Percentiles rank a stretch among this genome's conserved stretches.
phyloP scores from a whole-genome alignment of 2,329 filamentous ascomycete species.

The Aureobasidium sp. region DNA sequence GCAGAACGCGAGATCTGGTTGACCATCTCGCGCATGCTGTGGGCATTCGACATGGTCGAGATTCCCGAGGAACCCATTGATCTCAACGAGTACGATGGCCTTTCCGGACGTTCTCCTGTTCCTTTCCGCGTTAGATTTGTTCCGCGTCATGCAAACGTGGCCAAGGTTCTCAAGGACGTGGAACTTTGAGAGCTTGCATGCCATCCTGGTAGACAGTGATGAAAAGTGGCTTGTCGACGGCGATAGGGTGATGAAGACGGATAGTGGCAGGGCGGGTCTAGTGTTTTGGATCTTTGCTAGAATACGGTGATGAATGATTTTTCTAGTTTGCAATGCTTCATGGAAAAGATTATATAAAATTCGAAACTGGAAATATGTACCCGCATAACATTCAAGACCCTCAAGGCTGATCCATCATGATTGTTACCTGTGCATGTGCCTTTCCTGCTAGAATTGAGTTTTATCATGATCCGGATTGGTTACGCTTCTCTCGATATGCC shows the following conservation, averaged over 20 bases:
- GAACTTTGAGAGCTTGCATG: neutral
- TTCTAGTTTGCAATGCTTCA: neutral
- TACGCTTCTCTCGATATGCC: neutral
- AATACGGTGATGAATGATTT: neutral
- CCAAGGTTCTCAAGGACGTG: neutral
- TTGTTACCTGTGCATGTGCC: neutral
- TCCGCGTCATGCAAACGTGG: neutral
- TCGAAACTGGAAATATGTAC: neutral
- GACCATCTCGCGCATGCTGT: conserved; percentile 40
- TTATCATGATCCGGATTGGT: neutral
- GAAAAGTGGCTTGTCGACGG: neutral
- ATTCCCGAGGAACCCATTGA: neutral
- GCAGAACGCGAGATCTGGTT: conserved; percentile 43
- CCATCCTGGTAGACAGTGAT: neutral
- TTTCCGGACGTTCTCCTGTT: neutral
- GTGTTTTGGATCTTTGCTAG: neutral
- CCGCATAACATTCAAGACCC: neutral
- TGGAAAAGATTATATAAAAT: neutral
- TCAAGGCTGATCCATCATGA: neutral
- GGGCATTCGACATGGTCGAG: conserved; percentile 29
- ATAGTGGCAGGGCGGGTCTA: no score
- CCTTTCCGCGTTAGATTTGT: neutral
- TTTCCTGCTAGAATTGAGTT: neutral
- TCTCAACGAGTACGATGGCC: neutral
- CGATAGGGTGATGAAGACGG: neutral